Evolutionary conservation across 2,329 filamentous ascomycete species (phyloP).

Genomic region (Thelonectria rubi): DNA sequence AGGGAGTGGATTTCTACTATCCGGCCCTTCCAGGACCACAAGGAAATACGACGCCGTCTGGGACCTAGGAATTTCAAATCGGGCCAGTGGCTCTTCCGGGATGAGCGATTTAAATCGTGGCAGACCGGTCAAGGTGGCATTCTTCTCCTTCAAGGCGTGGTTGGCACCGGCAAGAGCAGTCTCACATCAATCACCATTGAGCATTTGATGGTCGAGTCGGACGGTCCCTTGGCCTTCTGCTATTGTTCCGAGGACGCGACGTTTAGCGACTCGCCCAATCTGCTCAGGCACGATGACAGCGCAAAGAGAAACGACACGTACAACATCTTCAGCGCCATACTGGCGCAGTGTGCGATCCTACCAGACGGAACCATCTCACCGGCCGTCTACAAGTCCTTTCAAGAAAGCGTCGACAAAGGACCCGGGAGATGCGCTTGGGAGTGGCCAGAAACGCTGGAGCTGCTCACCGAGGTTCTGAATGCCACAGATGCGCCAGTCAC

Average conservation of each 20-base stretch:
- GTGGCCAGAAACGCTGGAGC: no score
- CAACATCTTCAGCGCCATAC: no score
- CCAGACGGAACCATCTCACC: no score
- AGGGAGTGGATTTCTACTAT: background rate
- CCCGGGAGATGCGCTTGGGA: no score
- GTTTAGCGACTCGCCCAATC: no score
- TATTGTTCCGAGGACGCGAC: background rate
- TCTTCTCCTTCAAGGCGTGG: background rate
- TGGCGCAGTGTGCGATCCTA: no score
- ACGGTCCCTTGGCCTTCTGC: background rate
- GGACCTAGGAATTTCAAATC: background rate
- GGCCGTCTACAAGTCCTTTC: no score
- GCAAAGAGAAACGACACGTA: no score
- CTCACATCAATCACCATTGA: background rate
- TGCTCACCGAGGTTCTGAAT: no score
- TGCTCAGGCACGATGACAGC: no score
- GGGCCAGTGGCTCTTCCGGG: background rate
- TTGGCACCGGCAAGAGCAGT: background rate
- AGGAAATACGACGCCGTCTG: background rate
- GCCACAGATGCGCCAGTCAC: background rate
- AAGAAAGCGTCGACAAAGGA: no score
- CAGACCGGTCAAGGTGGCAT: background rate
- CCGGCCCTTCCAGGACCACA: background rate
- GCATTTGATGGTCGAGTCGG: background rate
- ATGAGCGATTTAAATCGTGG: background rate